phyloP scores from a whole-genome alignment of 179 eudicot genomes.

The Spinacia oleracea region DNA sequence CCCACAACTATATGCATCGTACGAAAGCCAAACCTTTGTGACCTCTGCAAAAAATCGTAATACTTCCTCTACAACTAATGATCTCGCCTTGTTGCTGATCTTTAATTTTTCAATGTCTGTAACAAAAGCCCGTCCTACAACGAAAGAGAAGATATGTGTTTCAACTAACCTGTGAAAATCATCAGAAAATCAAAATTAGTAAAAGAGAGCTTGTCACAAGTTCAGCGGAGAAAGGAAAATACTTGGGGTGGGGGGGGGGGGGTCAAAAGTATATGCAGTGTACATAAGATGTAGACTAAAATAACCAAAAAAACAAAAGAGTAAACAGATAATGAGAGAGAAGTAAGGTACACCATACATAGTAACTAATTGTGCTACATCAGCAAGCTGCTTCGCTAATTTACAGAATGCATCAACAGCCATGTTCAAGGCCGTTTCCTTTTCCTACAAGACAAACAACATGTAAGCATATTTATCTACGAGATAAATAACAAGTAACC shows the following conservation, averaged over 20 bases:
- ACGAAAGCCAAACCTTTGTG: conserved; percentile 57
- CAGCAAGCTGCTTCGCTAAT: conserved; percentile 85
- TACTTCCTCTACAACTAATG: conserved; percentile 72
- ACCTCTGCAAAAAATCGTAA: conserved; percentile 77
- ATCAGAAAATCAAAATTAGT: conserved; percentile 29
- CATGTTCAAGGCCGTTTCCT: conserved; percentile 91
- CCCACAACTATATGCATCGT: conserved; percentile 10
- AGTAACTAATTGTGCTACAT: conserved; percentile 85
- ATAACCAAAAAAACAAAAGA: not conserved
- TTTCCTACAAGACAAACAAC: conserved; percentile 64
- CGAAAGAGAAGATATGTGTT: conserved; percentile 97
- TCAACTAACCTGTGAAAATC: conserved; percentile 87
- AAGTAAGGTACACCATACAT: conserved; percentile 38
- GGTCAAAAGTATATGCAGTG: not conserved
- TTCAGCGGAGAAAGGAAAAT: not conserved
- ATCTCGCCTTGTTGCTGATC: conserved; percentile 76
- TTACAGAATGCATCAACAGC: conserved; percentile 97
- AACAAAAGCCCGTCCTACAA: conserved; percentile 99
- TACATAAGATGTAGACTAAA: conserved; percentile 1
- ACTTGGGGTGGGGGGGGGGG: not conserved
- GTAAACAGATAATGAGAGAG: not conserved
- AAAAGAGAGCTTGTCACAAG: not conserved
- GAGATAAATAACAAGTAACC: conserved; percentile 20
- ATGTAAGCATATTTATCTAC: conserved; percentile 40
- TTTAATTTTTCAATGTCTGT: conserved; percentile 94